These are phyloP conservation scores for Cruciata laevipes DNA, from an alignment of 257 asterid species.

Conservation along the genomic window DNA sequence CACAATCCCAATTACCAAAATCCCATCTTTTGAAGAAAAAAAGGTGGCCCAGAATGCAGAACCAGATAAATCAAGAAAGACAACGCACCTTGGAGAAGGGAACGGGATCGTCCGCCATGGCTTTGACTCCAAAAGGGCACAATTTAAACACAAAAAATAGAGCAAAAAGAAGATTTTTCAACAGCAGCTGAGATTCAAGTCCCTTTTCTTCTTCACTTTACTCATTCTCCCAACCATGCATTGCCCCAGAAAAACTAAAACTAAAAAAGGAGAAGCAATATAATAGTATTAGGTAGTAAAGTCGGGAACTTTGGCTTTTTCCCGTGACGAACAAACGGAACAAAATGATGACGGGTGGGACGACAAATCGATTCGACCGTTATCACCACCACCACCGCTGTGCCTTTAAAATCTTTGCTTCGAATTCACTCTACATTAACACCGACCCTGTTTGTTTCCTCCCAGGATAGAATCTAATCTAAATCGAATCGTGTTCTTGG, in stretches of 20 bases:
- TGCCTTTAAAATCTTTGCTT: constrained; percentile 17
- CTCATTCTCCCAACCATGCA: constrained; percentile 33
- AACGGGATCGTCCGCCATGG: constrained; percentile 68
- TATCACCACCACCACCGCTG: constrained; percentile 4
- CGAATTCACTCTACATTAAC: constrained; percentile 23
- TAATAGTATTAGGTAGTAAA: constrained; percentile 1
- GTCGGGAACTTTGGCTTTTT: constrained; percentile 19
- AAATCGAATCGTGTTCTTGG: not conserved
- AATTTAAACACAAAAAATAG: constrained; percentile 2
- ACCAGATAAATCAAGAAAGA: not conserved
- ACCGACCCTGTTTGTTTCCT: not conserved
- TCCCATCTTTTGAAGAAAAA: not conserved
- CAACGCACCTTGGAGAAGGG: constrained; percentile 50
- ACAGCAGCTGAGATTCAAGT: constrained; percentile 34
- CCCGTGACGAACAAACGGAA: constrained; percentile 30
- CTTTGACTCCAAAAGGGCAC: constrained; percentile 23
- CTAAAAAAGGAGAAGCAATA: not conserved
- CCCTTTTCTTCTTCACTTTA: constrained; percentile 40
- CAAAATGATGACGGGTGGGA: not conserved
- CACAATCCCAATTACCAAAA: constrained; percentile 7
- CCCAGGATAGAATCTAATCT: constrained; percentile 1
- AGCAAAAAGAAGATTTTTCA: constrained; percentile 9
- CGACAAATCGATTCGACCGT: not conserved
- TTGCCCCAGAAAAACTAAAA: not conserved
- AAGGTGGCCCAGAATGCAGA: not conserved